Evolutionary conservation across 2,329 filamentous ascomycete species (phyloP), one percentile per base, ranked within the genome.

Genomic region (Didymellaceae sp.): DNA sequence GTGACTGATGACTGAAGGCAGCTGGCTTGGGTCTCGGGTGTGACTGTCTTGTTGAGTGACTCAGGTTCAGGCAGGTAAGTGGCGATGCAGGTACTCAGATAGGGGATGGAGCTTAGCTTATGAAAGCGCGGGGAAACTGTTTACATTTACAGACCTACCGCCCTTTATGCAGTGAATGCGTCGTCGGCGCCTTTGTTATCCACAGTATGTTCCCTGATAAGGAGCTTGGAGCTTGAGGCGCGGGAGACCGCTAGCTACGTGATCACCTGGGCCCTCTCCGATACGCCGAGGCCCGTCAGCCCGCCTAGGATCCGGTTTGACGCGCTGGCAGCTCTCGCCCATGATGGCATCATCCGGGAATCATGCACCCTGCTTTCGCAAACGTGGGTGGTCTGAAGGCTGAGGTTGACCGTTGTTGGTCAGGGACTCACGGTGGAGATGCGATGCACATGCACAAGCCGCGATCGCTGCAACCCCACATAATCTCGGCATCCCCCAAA

Each of bases 351-450:
- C 60, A 65, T 66, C 55, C 53, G 37, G 54, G 53, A 58, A 62
- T 71, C 68, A 67, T 66, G 62, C 65, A 65, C 62, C 66, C 45
- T 61, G 58, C 30, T 38, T 59, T 55, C 37, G 55, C 56, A 52
- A 68, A 69, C 67, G 67, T 72, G 70, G 66, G 62, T 62, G 56
- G 57, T 61, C 59, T 62, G 65, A 63, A 63, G 59, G 65, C 62
- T 61, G 61, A 57, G 57, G 26, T 6, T 28, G 26, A 28, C 26
- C 10, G 26, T 28, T 43, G 37, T 39, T 45, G 48, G 42, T 46
- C 31, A 28, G 40, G 24, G n/a, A n/a, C n/a, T n/a, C n/a, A n/a
- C n/a, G n/a, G 35, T 41, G 24, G 25, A 45, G 44, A 33, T 16
- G 35, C 41, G 48, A 45, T 52, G 53, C 42, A 26, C 20, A 34